A percentile compares a stretch with the other conserved stretches of the same genome.
These are phyloP conservation scores for Zalaria obscura DNA, from an alignment of 2,329 filamentous ascomycete species.

Conservation along the genomic window DNA sequence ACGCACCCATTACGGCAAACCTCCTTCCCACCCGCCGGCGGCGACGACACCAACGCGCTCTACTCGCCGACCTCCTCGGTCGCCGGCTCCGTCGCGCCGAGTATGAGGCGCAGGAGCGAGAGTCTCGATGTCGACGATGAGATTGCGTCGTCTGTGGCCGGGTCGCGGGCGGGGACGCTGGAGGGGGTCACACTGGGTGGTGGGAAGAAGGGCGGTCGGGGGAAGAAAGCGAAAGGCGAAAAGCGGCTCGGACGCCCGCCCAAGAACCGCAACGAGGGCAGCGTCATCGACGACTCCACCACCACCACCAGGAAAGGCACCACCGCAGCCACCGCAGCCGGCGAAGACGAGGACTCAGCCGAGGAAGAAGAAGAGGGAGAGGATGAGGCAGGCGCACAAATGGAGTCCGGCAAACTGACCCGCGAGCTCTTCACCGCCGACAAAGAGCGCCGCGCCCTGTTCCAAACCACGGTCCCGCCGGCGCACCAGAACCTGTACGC, in stretches of 20 bases:
- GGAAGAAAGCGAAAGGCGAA: constrained; percentile 26
- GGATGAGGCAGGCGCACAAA: constrained; percentile 43
- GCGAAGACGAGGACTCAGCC: constrained; percentile 29
- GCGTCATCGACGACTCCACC: constrained; percentile 5
- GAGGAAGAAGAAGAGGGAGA: constrained; percentile 41
- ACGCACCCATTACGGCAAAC: constrained; percentile 65
- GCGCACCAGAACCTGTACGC: constrained; percentile 58
- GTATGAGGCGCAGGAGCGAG: constrained; percentile 6
- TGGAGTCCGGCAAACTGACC: constrained; percentile 35
- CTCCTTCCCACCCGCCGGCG: constrained; percentile 53
- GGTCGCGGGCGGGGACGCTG: no score
- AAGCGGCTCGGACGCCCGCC: constrained; percentile 4
- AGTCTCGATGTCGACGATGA: constrained; percentile 19
- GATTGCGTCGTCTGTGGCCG: constrained; percentile 16
- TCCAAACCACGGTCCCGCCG: constrained; percentile 34
- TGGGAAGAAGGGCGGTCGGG: constrained; percentile 14
- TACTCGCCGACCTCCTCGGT: constrained; percentile 8
- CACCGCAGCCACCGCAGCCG: constrained; percentile 14
- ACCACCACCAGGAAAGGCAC: constrained; percentile 2
- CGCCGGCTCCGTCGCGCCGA: constrained; percentile 5
- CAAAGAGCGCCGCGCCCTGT: constrained; percentile 49
- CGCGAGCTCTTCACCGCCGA: constrained; percentile 50
- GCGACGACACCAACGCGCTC: constrained; percentile 8
- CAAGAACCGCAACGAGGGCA: constrained; percentile 3
- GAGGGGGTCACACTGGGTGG: neutral